phyloP scores from a whole-genome alignment of 148 eudicot genomes.

The Fagopyrum tataricum region DNA sequence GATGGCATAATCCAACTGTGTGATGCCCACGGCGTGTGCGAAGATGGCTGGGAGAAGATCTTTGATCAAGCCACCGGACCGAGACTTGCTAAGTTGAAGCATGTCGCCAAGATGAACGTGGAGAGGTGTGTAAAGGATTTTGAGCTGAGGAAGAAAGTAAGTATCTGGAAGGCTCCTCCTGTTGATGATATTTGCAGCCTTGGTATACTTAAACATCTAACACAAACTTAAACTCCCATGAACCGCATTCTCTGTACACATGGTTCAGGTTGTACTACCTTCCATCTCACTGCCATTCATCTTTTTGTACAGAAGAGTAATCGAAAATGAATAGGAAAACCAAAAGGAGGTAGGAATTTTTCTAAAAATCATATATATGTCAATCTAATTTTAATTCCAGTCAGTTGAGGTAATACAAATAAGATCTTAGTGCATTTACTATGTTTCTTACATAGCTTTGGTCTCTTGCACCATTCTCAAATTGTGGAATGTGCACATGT shows the following conservation, averaged over 20 bases:
- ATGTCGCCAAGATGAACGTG: slow-evolving; percentile 30
- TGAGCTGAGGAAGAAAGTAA: slow-evolving; percentile 34
- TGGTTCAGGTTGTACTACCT: neutral
- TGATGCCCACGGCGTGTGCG: slow-evolving; percentile 69
- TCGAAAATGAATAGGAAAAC: neutral
- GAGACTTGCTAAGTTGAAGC: slow-evolving; percentile 30
- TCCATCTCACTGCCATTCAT: neutral
- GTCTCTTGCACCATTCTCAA: neutral
- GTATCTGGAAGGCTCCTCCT: slow-evolving; percentile 53
- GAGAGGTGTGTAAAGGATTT: slow-evolving; percentile 54
- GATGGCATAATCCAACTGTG: slow-evolving; percentile 50
- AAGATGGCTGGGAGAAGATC: slow-evolving; percentile 54
- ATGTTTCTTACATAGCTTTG: slow-evolving; percentile 2
- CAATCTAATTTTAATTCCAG: neutral
- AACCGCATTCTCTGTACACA: neutral
- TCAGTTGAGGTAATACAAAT: neutral
- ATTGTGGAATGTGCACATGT: neutral
- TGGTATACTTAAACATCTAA: slow-evolving; percentile 30
- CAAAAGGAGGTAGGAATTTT: neutral
- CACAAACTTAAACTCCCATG: neutral
- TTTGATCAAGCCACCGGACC: slow-evolving; percentile 52
- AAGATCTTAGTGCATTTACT: neutral
- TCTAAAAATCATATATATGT: neutral
- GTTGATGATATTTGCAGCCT: slow-evolving; percentile 48
- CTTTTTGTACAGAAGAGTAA: neutral